Evolutionary conservation across 495 filamentous ascomycete genomes (phyloP), one percentile per base, ranked within the genome.

Genomic region (Astrothelium macrocarpum): DNA sequence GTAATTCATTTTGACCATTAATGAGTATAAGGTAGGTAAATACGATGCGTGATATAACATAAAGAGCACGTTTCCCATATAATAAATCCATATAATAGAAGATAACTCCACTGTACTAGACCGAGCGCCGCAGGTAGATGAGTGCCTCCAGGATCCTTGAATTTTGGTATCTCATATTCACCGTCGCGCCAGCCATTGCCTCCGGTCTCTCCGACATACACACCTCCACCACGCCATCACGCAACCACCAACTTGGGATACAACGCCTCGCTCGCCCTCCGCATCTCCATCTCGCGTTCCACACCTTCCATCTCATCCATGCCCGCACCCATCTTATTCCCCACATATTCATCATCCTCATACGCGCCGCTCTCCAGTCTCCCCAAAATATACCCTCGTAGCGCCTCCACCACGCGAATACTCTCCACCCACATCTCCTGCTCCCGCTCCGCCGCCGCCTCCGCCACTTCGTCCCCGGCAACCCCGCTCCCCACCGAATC

Each of bases 371-470:
- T 77, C 64, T 87, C 79, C 25, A 95, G 76, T 23, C 86, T 79
- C 20, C 85, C 78, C 29, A 81, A 80, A 67, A 96, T 82, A 67
- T 84, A 84, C 43, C 82, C 80, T 39, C 89, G 81, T 53, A 96
- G 80, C 45, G 79, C 81, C 75, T 95, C 90, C 60, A 95, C 85
- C 43, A 87, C 80, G 31, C 90, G 88, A 63, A 91, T 85, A 74
- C 91, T 88, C 69, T 91, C 87, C 12, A 96, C 82, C 90, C 90
- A 95, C 39, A 81, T 79, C 65, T 90, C 88, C 67, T 93, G 84
- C 59, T 75, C 77, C n/a, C 77, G 75, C 34, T 74, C 71, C 28
- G 45, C 43, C 46, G n/a, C 36, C 34, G 20, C n/a, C 18, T 60
- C 59, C 16, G 12, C 59, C n/a, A 11, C 25, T 29, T 26, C 59